Base-by-base conservation (phyloP, 75 land plant species). In the Sequoiadendron giganteum region DNA sequence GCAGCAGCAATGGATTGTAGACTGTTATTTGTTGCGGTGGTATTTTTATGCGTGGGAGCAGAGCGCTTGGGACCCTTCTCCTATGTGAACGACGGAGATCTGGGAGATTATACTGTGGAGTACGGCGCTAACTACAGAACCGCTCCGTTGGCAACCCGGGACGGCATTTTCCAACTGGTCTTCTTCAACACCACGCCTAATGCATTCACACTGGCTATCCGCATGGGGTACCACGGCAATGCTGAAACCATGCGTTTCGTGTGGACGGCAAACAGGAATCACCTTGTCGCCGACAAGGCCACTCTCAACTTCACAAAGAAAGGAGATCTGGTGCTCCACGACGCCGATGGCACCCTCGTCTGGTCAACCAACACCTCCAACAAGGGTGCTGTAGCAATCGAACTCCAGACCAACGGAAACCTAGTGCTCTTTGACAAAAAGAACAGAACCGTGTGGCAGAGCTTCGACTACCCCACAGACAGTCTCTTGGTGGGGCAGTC, bases 401-500 rank as follows among this genome's bases (percentile, higher is more conserved):
- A 70, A 16, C 49, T 92, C 21, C 88, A 85, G 0, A 85, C 90
- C 39, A 85, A 58, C 30, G 95, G 93, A 56, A 94, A 95, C 82
- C 5, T 92, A 81, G 94, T 94, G 28, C 89, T 95, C 34, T 76
- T 82, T 13, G 91, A 92, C 77, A 32, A 45, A 3, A 83, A 47
- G 14, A 89, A 88, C 39, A 80, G 49, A 48, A 87, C 86, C 32
- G 75, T 95, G 11, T 94, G 95, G 95, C 95, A 94, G 65, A 94
- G 94, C 80, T 94, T 93, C 85, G 94, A 95, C 56, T 85, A 85
- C 38, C 92, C 96, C 13, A 89, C 91, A 28, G 96, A 95, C 89
- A 90, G 91, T 10, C 91, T 95, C 6, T 4, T 95, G 2, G 86
- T 88, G 14, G 94, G 93, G 2, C 95, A 95, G 88, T 82, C 90